Evolutionary conservation across 768 basidiomycete genomes (phyloP).

Genomic region (Boletus coccyginus): DNA sequence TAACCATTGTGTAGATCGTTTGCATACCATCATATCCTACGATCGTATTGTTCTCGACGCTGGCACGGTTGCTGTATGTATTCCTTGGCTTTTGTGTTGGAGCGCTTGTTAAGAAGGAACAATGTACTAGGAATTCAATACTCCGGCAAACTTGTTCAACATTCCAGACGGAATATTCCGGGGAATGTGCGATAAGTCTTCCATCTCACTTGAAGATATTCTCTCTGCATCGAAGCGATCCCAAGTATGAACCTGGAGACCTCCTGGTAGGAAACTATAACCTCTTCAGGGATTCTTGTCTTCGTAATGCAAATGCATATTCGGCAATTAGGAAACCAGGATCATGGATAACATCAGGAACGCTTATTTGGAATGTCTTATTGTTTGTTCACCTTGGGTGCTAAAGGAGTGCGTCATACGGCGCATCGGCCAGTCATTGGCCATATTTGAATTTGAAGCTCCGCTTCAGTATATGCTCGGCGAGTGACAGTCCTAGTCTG

Average conservation of each 20-base stretch:
- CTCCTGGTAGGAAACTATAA: neutral
- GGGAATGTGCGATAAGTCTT: slow-evolving; percentile 84
- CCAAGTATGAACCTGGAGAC: neutral
- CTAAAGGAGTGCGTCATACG: too few species aligned
- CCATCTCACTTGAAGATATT: slow-evolving; percentile 72
- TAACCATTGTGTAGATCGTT: slow-evolving; percentile 52
- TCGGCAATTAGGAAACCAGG: too few species aligned
- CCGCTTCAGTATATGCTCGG: too few species aligned
- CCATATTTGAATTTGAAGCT: too few species aligned
- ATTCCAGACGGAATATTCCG: slow-evolving; percentile 67
- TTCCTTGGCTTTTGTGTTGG: neutral
- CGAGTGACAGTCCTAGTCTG: too few species aligned
- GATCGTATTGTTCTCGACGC: slow-evolving; percentile 88
- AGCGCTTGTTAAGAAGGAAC: neutral
- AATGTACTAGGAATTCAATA: slow-evolving; percentile 68
- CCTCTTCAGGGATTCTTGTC: neutral
- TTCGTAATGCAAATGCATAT: neutral
- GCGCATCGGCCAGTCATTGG: too few species aligned
- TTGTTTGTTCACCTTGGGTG: too few species aligned
- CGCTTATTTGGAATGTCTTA: too few species aligned
- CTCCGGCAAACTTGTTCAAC: slow-evolving; percentile 63
- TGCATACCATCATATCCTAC: slow-evolving; percentile 84
- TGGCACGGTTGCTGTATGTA: slow-evolving; percentile 66
- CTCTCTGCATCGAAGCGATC: slow-evolving; percentile 29
- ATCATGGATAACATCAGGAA: neutral